A percentile compares a stretch with the other conserved stretches of the same genome.
phyloP scores from a whole-genome alignment of 805 yeast genomes.

The Ogataea ramenticola region DNA sequence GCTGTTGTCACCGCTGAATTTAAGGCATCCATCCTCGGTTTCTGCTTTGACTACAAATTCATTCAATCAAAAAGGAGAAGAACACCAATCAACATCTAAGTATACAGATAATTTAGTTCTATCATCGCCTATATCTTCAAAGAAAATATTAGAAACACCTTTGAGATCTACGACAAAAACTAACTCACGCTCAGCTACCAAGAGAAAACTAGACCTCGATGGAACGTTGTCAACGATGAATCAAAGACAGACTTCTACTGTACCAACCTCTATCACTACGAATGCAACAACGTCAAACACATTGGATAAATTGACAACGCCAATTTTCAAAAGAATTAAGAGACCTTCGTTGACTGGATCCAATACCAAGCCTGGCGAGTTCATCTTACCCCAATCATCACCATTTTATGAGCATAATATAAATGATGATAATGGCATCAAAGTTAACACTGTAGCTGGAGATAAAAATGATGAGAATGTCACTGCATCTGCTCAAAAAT shows the following conservation, averaged over 20 bases:
- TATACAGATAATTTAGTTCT: background rate
- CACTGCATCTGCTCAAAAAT: too few relatives aligned
- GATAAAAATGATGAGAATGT: too few relatives aligned
- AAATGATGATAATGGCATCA: background rate
- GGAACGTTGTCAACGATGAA: background rate
- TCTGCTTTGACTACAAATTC: background rate
- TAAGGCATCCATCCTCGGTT: background rate
- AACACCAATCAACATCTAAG: too few relatives aligned
- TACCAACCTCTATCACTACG: background rate
- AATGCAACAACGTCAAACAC: too few relatives aligned
- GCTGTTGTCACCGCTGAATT: background rate
- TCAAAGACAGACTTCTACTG: background rate
- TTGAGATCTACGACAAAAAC: conserved; percentile 23
- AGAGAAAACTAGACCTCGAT: conserved; percentile 1
- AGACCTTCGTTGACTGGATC: background rate
- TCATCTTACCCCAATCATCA: conserved; percentile 25
- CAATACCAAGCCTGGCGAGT: conserved; percentile 27
- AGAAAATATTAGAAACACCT: conserved; percentile 6
- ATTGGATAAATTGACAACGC: background rate
- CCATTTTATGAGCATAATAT: conserved; percentile 25
- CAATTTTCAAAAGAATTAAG: background rate
- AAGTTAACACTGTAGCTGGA: too few relatives aligned
- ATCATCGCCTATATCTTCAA: conserved; percentile 1
- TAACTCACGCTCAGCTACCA: conserved; percentile 28
- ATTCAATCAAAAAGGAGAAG: background rate